Evolutionary conservation across 1,284 basidiomycete genomes (phyloP), one percentile per base, ranked within the genome.

Genomic region (Trametes polyzona): DNA sequence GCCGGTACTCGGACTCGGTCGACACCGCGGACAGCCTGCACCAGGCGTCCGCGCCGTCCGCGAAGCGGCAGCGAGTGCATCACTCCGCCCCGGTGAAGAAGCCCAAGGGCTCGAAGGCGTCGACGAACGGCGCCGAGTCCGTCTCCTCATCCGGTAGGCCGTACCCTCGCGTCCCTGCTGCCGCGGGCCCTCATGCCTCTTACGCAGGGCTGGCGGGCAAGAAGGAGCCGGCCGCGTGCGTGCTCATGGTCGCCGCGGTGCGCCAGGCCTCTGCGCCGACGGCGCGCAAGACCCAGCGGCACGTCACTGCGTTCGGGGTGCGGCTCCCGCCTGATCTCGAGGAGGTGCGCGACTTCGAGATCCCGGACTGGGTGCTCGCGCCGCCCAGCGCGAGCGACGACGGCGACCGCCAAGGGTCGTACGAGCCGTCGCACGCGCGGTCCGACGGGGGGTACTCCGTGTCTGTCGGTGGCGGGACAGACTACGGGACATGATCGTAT

Each of bases 261-360:
- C 80, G 83, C 26, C 78, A 71, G 57, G 73, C 77, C 24, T 73
- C 71, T 16, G 70, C 77, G 27, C 78, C 75, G 6, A 76, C 71
- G 14, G 73, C 74, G 24, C 74, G 81, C 49, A 84, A 81, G 67
- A 80, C 81, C 1, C 78, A 79, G 65, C 75, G 85, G 52, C 76
- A 81, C 57, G 71, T 78, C 41, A 78, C 74, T 27, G 83, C 84
- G 16, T 88, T 87, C 65, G 86, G 86, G 0, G 73, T 74, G 41
- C 78, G 78, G 50, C 73, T 83, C 7, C 81, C 83, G 2, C 69
- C 63, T 0, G 77, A 74, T 50, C 59, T 82, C 48, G 81, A 82
- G 62, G 71, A 76, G 55, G 66, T 77, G 27, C 71, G 73, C 57
- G 80, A 83, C 56, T 83, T 80, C 59, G 73, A 78, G 64, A 68